phyloP scores from a whole-genome alignment of 2,329 filamentous ascomycete species.

The Rutstroemia sp. region DNA sequence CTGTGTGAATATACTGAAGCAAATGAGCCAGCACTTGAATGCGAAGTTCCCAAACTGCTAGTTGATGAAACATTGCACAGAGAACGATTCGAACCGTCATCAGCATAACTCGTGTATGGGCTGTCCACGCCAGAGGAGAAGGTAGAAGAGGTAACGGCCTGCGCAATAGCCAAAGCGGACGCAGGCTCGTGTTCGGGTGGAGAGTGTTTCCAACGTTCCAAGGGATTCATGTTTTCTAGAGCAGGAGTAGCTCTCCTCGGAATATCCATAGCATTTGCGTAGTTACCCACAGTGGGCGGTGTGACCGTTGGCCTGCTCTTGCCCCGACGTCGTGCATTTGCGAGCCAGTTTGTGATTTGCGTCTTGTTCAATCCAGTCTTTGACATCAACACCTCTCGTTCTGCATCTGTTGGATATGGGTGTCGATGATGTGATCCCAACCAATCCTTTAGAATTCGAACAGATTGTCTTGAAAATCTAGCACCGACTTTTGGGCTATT shows the following conservation, averaged over 20 bases:
- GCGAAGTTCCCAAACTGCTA: conserved; percentile 54
- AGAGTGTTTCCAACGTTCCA: conserved; percentile 63
- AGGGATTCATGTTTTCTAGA: conserved; percentile 49
- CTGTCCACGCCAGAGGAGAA: conserved; percentile 49
- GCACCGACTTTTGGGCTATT: conserved; percentile 56
- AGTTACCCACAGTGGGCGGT: conserved; percentile 57
- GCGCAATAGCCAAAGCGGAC: conserved; percentile 53
- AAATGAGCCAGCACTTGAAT: conserved; percentile 51
- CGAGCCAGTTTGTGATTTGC: conserved; percentile 89
- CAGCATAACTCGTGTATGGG: conserved; percentile 46
- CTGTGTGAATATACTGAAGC: conserved; percentile 52
- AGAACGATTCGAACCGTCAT: conserved; percentile 53
- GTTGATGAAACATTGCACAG: conserved; percentile 51
- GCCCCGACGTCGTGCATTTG: conserved; percentile 76
- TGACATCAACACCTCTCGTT: conserved; percentile 71
- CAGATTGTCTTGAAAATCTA: conserved; percentile 72
- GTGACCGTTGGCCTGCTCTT: conserved; percentile 65
- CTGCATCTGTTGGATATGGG: conserved; percentile 81
- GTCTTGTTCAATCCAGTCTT: conserved; percentile 74
- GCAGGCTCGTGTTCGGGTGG: conserved; percentile 65
- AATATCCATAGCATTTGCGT: conserved; percentile 64
- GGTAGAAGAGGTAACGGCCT: conserved; percentile 47
- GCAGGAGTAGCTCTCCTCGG: conserved; percentile 52
- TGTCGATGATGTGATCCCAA: conserved; percentile 70
- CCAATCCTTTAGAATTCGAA: conserved; percentile 80